Evolutionary conservation across 371 early-diverging fungal genomes (phyloP).

Genomic region (Nematocida minor): DNA sequence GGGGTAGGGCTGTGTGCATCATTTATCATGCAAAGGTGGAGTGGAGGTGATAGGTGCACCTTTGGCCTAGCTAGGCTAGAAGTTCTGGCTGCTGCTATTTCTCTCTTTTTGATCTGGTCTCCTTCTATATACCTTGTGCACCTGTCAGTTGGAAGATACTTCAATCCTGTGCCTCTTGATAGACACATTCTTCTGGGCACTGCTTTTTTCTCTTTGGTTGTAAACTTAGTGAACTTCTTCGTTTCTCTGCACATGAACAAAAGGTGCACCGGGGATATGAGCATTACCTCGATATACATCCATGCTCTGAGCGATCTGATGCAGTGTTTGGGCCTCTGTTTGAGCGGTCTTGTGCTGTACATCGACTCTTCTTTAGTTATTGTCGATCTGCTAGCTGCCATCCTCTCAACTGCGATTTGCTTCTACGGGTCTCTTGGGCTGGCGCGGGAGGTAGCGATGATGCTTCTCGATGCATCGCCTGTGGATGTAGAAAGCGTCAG

Average conservation of each 20-base stretch:
- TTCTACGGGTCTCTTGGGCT: constrained; percentile 40
- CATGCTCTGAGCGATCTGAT: constrained; percentile 38
- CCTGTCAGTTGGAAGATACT: not conserved
- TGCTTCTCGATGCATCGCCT: constrained; percentile 26
- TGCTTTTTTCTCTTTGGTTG: not conserved
- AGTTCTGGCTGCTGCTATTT: not conserved
- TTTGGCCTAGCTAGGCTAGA: constrained; percentile 40
- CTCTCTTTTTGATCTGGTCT: constrained; percentile 9
- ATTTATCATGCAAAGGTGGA: not conserved
- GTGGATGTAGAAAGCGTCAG: constrained; percentile 8
- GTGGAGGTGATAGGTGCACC: constrained; percentile 14
- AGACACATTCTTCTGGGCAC: not conserved
- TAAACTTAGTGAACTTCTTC: constrained; percentile 33
- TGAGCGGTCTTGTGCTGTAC: constrained; percentile 4
- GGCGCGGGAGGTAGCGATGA: not conserved
- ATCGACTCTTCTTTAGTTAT: not conserved
- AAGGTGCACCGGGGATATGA: not conserved
- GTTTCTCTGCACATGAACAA: constrained; percentile 19
- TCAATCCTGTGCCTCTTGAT: not conserved
- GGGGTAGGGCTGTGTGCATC: not conserved
- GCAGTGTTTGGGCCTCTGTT: constrained; percentile 19
- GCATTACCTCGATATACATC: constrained; percentile 21
- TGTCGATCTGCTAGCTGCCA: constrained; percentile 21
- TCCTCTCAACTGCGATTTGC: constrained; percentile 2
- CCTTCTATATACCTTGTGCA: constrained; percentile 20